These are phyloP conservation scores for Miscanthus lutarioriparius DNA, from an alignment of 176 grass and related monocot genomes.

Conservation along the genomic window DNA sequence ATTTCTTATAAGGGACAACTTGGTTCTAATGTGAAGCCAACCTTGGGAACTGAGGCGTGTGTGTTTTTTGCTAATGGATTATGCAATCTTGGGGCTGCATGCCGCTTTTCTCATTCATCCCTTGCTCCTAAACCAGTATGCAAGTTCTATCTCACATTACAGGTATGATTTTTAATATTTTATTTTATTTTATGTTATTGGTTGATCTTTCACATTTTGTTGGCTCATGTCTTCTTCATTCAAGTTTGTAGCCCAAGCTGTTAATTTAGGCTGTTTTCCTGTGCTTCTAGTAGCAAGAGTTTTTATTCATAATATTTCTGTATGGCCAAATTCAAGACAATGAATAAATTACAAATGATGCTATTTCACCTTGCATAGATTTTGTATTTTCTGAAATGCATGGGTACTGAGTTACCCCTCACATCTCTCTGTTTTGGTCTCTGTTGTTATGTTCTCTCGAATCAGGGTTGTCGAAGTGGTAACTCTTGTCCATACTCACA, in stretches of 20 bases:
- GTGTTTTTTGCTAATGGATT: constrained; percentile 66
- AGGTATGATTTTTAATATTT: constrained; percentile 49
- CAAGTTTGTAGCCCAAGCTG: background rate
- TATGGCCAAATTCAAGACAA: constrained; percentile 4
- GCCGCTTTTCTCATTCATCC: constrained; percentile 78
- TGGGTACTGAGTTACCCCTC: background rate
- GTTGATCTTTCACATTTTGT: constrained; percentile 21
- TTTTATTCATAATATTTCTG: background rate
- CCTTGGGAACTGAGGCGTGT: constrained; percentile 41
- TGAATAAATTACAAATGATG: background rate
- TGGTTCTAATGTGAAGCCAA: constrained; percentile 23
- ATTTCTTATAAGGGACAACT: constrained; percentile 14
- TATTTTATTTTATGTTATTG: constrained; percentile 6
- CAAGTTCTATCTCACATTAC: constrained; percentile 81
- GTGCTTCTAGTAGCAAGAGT: constrained; percentile 6
- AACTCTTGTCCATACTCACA: constrained; percentile 71
- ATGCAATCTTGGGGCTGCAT: constrained; percentile 60
- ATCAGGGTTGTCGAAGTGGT: constrained; percentile 84
- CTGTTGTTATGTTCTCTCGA: constrained; percentile 24
- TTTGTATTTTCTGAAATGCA: background rate
- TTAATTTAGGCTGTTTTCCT: background rate
- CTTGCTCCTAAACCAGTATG: constrained; percentile 62
- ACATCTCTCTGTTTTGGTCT: background rate
- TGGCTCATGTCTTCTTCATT: background rate
- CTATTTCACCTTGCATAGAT: background rate